These are phyloP conservation scores for Ustilago loliicola DNA, from an alignment of 1,284 basidiomycete species.

Conservation along the genomic window DNA sequence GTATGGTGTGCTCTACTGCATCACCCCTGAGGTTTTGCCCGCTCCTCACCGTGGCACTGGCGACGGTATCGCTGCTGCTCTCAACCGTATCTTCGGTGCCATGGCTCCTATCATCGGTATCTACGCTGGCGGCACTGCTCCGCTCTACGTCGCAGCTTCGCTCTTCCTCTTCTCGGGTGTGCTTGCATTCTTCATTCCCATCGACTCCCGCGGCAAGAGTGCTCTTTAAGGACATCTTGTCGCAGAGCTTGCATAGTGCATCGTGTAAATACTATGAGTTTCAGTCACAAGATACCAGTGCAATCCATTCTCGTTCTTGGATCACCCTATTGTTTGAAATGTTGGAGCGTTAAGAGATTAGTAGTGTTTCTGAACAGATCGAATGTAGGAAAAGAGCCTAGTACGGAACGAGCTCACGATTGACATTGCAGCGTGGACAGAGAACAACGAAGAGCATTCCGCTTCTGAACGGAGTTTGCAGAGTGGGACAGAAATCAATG, in stretches of 20 bases:
- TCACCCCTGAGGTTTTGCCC: slow-evolving; percentile 67
- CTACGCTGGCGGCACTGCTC: slow-evolving; percentile 51
- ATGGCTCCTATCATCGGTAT: slow-evolving; percentile 68
- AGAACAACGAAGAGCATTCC: neutral
- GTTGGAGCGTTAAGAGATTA: too few species aligned
- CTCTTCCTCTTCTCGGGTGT: slow-evolving; percentile 62
- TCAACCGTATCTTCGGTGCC: slow-evolving; percentile 66
- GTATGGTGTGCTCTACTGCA: slow-evolving; percentile 58
- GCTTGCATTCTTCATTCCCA: slow-evolving; percentile 59
- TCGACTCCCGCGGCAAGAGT: slow-evolving; percentile 58
- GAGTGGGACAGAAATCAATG: too few species aligned
- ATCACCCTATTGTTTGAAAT: neutral
- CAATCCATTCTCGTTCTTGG: slow-evolving; percentile 9
- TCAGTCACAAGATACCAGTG: slow-evolving; percentile 15
- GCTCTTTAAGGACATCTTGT: slow-evolving; percentile 32
- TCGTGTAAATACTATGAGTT: slow-evolving; percentile 2
- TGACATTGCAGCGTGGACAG: neutral
- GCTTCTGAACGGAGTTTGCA: neutral
- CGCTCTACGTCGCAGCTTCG: slow-evolving; percentile 62
- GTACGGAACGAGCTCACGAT: too few species aligned
- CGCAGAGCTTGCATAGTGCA: neutral
- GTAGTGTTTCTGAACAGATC: too few species aligned
- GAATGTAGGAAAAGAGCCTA: too few species aligned
- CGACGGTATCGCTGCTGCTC: slow-evolving; percentile 63
- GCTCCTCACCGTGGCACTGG: slow-evolving; percentile 68